These are phyloP conservation scores for Sclerotinia spermophila DNA, from an alignment of 2,329 filamentous ascomycete species.

Conservation along the genomic window DNA sequence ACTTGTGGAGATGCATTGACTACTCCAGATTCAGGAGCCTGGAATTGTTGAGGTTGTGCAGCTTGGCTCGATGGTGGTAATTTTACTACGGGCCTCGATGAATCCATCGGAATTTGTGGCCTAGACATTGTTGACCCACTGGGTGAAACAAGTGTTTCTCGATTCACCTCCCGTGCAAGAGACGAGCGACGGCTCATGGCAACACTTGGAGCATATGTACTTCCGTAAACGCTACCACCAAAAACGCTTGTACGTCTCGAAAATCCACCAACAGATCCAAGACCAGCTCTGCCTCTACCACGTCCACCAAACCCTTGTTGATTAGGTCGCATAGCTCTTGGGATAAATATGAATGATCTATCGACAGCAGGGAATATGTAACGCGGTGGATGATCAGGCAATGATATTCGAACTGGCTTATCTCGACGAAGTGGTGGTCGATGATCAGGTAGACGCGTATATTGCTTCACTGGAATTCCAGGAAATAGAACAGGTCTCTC, in stretches of 20 bases:
- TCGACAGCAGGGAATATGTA: conserved; percentile 91
- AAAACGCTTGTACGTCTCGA: conserved; percentile 84
- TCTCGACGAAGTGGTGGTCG: conserved; percentile 89
- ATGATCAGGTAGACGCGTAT: conserved; percentile 92
- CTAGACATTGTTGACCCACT: conserved; percentile 74
- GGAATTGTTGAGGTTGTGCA: conserved; percentile 28
- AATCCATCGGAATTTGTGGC: conserved; percentile 58
- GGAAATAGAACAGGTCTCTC: conserved; percentile 67
- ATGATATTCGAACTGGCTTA: conserved; percentile 90
- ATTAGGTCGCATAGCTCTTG: conserved; percentile 86
- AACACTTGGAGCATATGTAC: conserved; percentile 79
- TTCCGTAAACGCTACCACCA: conserved; percentile 62
- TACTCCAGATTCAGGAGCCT: conserved; percentile 36
- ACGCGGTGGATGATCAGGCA: conserved; percentile 73
- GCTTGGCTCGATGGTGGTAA: conserved; percentile 58
- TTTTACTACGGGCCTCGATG: conserved; percentile 70
- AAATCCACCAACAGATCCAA: conserved; percentile 62
- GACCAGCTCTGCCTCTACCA: conserved; percentile 67
- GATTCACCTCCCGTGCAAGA: conserved; percentile 60
- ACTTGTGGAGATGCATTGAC: conserved; percentile 26
- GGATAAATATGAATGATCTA: conserved; percentile 97
- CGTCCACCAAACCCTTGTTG: conserved; percentile 70
- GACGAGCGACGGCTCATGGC: conserved; percentile 89
- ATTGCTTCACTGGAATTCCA: conserved; percentile 78
- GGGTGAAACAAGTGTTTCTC: conserved; percentile 76